Evolutionary conservation across 164 flowering plant species (phyloP).

Genomic region (Berberis vulgaris): DNA sequence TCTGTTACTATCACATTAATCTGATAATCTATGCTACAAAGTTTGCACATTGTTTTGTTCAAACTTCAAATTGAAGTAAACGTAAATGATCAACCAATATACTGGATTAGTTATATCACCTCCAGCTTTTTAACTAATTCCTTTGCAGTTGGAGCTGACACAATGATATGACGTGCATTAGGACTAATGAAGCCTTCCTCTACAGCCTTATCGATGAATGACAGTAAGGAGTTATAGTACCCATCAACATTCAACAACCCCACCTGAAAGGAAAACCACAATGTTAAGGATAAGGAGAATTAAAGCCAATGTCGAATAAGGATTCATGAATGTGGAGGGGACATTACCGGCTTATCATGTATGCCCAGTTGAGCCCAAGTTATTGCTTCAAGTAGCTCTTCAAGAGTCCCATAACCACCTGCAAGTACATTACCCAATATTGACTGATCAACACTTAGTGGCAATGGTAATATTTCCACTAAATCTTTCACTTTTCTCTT

Average conservation of each 20-base stretch:
- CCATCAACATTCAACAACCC: conserved; percentile 91
- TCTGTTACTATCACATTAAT: too few relatives aligned
- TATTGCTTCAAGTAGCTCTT: conserved; percentile 63
- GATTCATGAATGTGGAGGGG: neutral
- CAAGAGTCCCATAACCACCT: conserved; percentile 76
- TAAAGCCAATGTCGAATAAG: neutral
- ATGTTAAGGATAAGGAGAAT: too few relatives aligned
- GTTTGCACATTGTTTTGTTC: too few relatives aligned
- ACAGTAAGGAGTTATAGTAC: conserved; percentile 68
- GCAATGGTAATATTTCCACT: too few relatives aligned
- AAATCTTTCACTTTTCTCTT: too few relatives aligned
- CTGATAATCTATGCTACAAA: too few relatives aligned
- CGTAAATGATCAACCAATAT: neutral
- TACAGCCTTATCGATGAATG: conserved; percentile 77
- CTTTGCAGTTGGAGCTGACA: conserved; percentile 76
- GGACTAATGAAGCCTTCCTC: conserved; percentile 87
- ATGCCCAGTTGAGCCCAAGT: conserved; percentile 77
- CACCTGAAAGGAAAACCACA: conserved; percentile 35
- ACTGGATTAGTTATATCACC: conserved; percentile 30
- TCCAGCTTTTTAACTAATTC: conserved; percentile 72
- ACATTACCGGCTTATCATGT: conserved; percentile 59
- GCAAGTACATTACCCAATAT: conserved; percentile 4
- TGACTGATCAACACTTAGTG: too few relatives aligned
- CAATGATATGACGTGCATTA: conserved; percentile 62
- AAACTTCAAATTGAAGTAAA: too few relatives aligned